phyloP scores from a whole-genome alignment of 2,329 filamentous ascomycete species.

The Calonectria hawksworthii region DNA sequence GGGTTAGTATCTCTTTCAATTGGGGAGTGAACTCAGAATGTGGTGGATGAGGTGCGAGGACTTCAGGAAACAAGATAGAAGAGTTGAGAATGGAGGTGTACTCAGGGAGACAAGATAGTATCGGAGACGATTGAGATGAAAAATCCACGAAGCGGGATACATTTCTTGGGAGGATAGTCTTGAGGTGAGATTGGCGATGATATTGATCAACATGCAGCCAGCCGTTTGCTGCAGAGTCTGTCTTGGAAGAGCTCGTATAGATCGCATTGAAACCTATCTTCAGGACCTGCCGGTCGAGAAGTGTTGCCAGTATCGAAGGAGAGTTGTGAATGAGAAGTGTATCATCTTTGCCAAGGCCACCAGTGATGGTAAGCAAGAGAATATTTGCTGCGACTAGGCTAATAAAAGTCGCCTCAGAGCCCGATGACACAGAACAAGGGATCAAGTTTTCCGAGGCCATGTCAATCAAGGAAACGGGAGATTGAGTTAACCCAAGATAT shows the following conservation, averaged over 20 bases:
- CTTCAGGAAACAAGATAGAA: background rate
- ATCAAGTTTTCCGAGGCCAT: background rate
- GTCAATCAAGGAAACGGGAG: background rate
- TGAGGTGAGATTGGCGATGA: background rate
- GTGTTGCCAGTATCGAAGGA: background rate
- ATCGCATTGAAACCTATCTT: background rate
- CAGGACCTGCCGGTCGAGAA: background rate
- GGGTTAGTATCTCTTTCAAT: background rate
- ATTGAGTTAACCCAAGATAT: background rate
- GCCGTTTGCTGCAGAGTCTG: background rate
- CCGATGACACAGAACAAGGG: background rate
- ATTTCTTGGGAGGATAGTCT: background rate
- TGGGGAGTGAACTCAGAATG: background rate
- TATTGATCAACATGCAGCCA: background rate
- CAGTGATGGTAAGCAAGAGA: background rate
- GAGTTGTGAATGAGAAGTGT: background rate
- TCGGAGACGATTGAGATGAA: background rate
- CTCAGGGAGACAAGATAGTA: background rate
- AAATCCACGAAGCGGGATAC: constrained; percentile 3
- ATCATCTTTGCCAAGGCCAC: background rate
- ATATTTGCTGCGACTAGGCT: background rate
- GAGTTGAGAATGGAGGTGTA: background rate
- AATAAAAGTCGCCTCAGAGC: background rate
- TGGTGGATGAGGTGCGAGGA: background rate
- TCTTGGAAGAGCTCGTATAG: background rate